Conservation (phyloP, 1,284 basidiomycete genomes). For the Anthracocystis panici-leucophaei region DNA sequence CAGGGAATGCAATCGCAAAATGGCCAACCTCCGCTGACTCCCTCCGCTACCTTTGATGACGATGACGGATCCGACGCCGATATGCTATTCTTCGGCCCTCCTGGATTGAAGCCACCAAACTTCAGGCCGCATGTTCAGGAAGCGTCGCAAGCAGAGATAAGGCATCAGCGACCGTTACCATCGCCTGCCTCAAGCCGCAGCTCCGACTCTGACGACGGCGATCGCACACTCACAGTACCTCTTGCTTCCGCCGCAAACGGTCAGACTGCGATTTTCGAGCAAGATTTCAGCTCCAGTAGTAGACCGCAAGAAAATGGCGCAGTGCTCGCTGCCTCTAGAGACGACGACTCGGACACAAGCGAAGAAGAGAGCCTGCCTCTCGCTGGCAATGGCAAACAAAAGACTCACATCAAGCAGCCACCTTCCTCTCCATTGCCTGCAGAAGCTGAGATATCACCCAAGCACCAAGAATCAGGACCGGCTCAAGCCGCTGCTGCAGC, state of each 20-base stretch:
- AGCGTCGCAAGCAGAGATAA: neutral
- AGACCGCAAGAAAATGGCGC: neutral
- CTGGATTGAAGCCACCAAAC: conserved; percentile 1
- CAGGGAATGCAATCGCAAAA: no score
- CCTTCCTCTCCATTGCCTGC: neutral
- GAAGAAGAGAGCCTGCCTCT: conserved; percentile 20
- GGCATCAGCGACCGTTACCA: neutral
- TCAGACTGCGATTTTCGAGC: neutral
- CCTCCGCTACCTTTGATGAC: neutral
- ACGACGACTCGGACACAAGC: conserved; percentile 11
- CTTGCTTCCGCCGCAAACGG: neutral
- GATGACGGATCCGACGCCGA: conserved; percentile 1
- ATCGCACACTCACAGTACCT: conserved; percentile 20
- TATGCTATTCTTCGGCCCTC: conserved; percentile 23
- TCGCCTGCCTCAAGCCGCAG: neutral
- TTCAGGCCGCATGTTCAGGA: neutral
- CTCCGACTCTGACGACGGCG: conserved; percentile 7
- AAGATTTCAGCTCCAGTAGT: neutral
- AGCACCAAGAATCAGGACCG: neutral
- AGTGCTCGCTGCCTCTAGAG: neutral
- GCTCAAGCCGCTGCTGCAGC: neutral
- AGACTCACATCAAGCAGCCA: neutral
- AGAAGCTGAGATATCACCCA: neutral
- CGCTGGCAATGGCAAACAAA: neutral
- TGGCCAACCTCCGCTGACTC: no score